These are phyloP conservation scores for Blastomyces gilchristii DNA, from an alignment of 2,329 filamentous ascomycete species.

Conservation along the genomic window DNA sequence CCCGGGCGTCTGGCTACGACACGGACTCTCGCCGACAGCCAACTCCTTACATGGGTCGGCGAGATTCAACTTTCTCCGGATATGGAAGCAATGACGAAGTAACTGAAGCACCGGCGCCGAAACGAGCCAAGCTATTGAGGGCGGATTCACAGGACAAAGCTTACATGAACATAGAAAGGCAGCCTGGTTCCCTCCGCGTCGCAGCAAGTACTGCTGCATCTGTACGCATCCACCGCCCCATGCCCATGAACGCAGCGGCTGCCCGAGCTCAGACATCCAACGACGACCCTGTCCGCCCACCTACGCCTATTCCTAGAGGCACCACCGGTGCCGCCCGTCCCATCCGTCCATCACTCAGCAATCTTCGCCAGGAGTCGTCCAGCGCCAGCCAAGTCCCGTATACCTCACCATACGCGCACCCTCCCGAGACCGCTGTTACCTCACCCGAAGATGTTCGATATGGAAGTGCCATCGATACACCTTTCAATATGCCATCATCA, in stretches of 20 bases:
- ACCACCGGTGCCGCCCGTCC: conserved; percentile 24
- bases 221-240: conserved; percentile 70
- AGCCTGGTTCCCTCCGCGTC: conserved; percentile 73
- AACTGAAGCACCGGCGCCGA: conserved; percentile 52
- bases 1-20: conserved; percentile 46
- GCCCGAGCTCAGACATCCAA: conserved; percentile 22
- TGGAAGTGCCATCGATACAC: conserved; percentile 51
- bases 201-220: conserved; percentile 84
- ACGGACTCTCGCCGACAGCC: conserved; percentile 23
- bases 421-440: conserved; percentile 38
- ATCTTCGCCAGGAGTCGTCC: conserved; percentile 53
- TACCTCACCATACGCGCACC: conserved; percentile 25
- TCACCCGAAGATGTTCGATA: conserved; percentile 43
- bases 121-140: conserved; percentile 68
- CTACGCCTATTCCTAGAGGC: conserved; percentile 34
- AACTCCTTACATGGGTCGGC: conserved; percentile 20
- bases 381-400: conserved; percentile 37
- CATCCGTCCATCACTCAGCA: conserved; percentile 35
- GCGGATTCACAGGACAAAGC: conserved; percentile 60
- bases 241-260: conserved; percentile 38
- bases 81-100: conserved; percentile 65
- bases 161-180: conserved; percentile 57
- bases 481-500: conserved; percentile 77
- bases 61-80: conserved; percentile 40
- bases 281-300: conserved; percentile 39